A percentile compares a stretch with the other conserved stretches of the same genome.
phyloP scores from a whole-genome alignment of 371 early-diverging fungal genomes.

The Entomophthora muscae region DNA sequence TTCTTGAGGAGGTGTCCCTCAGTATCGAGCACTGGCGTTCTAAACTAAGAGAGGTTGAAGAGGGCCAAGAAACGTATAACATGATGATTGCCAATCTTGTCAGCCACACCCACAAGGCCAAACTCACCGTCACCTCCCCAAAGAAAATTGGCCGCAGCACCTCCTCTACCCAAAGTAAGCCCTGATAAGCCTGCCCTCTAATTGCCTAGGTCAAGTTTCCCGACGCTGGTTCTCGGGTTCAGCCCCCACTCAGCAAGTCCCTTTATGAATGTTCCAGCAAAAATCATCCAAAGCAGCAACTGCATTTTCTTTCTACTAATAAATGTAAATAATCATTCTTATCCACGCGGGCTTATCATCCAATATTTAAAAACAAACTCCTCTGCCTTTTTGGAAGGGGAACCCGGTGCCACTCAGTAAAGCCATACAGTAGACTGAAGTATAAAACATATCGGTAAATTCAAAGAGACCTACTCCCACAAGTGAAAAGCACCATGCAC shows the following conservation, averaged over 20 bases:
- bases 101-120: conserved; percentile 4
- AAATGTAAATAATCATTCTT: background rate
- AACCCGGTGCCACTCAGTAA: no score
- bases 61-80: background rate
- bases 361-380: no score
- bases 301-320: background rate
- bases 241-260: background rate
- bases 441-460: no score
- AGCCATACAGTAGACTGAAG: no score
- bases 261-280: background rate
- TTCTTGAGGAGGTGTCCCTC: conserved; percentile 2
- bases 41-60: background rate
- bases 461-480: no score
- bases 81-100: conserved; percentile 8
- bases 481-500: no score
- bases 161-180: background rate
- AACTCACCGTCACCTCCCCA: background rate
- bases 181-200: background rate
- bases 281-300: background rate
- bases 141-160: background rate
- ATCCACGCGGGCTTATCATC: no score
- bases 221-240: background rate
- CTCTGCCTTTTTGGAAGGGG: no score
- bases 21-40: conserved; percentile 3
- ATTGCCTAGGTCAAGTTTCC: background rate